Evolutionary conservation across 148 eudicot species (phyloP), one percentile per base, ranked within the genome.

Genomic region (Chenopodium berlandieri): DNA sequence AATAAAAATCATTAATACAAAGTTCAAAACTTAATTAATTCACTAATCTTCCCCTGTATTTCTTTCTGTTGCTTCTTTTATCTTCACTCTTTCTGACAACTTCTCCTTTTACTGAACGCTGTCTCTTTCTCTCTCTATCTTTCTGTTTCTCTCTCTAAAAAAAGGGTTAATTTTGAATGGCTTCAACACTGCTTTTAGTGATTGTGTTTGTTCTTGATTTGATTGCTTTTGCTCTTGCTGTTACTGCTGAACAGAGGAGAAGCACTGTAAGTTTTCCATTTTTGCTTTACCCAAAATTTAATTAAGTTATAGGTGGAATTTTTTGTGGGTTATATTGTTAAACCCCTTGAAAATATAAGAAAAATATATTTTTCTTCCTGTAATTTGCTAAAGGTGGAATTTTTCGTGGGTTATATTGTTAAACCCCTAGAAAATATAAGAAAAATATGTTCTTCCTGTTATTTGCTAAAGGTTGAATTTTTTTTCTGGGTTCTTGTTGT

Each of bases 161-260:
- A 56, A 30, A 67, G 63, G 75, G 31, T 79, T 66, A 19, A 56
- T 56, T 66, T 63, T 2, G 44, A 32, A 92, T 92, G 97, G 97
- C 91, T 32, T 92, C 94, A 73, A 83, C 79, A 65, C 52, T 91
- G 88, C 23, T 93, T 9, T 63, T 93, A 75, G 85, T 88, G 25
- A 75, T 83, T 40, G 97, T 91, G 19, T 91, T 91, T 81, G 76
- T 90, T 17, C 68, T 93, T 31, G 91, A 93, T 89, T 83, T 91
- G 48, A 82, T 91, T 83, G 97, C 97, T 83, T 93, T 93, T 87
- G 89, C 86, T 3, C 91, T 92, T 66, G 93, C 93, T 84, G 90
- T 92, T 86, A 91, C 91, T 79, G 97, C 94, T 83, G 97, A 90
- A 82, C 94, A 89, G 69, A 85, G 91, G 64, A 87, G 92, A 74